Evolutionary conservation across 2,329 filamentous ascomycete species (phyloP).

Genomic region (Chaetomiaceae sp.): DNA sequence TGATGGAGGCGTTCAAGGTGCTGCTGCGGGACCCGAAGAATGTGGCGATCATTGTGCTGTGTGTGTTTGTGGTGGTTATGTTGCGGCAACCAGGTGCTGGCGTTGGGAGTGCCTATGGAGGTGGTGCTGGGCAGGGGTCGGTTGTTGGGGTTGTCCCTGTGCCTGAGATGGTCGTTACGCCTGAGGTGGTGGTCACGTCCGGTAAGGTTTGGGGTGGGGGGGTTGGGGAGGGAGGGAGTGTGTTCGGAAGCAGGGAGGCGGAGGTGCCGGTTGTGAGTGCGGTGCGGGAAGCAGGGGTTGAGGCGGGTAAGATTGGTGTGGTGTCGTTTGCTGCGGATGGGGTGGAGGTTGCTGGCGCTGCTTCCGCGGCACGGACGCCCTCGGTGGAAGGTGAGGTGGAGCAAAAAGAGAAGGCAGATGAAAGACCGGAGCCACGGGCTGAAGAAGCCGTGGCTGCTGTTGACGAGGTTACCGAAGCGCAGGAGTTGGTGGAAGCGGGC

Average conservation of each 20-base stretch:
- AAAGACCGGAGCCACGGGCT: too few relatives aligned
- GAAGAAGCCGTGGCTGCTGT: too few relatives aligned
- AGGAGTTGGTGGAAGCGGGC: too few relatives aligned
- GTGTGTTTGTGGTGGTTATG: conserved; percentile 41
- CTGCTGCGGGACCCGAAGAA: conserved; percentile 54
- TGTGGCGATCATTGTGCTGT: conserved; percentile 49
- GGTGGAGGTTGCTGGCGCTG: too few relatives aligned
- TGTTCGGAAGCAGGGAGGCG: neutral
- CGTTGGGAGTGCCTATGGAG: neutral
- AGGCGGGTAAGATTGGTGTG: neutral
- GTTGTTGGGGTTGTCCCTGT: neutral
- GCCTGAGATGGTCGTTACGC: too few relatives aligned
- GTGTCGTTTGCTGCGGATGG: neutral
- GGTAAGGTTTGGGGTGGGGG: too few relatives aligned
- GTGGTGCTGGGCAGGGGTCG: neutral
- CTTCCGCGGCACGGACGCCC: too few relatives aligned
- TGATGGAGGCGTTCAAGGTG: conserved; percentile 49
- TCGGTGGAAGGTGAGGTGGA: too few relatives aligned
- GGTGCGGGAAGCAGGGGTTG: neutral
- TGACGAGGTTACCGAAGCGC: too few relatives aligned
- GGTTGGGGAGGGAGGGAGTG: neutral
- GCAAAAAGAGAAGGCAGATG: neutral
- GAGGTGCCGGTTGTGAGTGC: neutral
- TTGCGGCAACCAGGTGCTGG: neutral
- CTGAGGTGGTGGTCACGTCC: too few relatives aligned